Base-by-base conservation (phyloP, 345 rosid genomes). In the Salix brachista region DNA sequence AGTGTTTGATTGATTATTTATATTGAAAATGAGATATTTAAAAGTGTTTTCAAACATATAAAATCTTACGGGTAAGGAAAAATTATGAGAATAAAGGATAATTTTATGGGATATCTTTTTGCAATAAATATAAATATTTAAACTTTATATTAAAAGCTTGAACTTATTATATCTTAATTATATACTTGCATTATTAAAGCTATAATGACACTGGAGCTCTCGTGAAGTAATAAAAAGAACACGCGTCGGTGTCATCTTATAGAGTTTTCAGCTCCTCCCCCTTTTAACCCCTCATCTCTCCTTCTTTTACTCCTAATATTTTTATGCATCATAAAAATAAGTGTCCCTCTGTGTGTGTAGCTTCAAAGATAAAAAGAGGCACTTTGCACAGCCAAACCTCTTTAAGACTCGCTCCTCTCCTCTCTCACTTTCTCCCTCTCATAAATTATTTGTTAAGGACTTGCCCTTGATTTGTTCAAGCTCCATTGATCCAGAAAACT, bases 181-280 rank as follows among this genome's bases (percentile, higher is more conserved):
- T 34, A 34, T 34, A 34, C 36, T 5, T 34, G 36, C 36, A 34
- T 34, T 34, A 34, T 34, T 34, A 34, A 4, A 34, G 34, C 34
- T 4, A 3, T 32, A 32, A 32, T 32, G 34, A 32, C 34, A 30
- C 32, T 30, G 32, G 44, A 21, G 8, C 60, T 70, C 65, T 21
- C 23, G 69, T 69, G 64, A 82, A 58, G 69, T n/a, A 58, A 72
- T 36, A 58, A 72, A 77, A 81, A 17, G 60, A 61, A 80, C 80
- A 80, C 69, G 67, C 82, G 87, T 87, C 87, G 80, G 87, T 79
- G 85, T 77, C 74, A 62, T 28, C 85, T 71, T 80, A 81, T 72
- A 21, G 78, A 78, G 74, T 21, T 80, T 77, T 69, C 36, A 79
- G 70, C 73, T 48, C 71, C 70, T 76, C 19, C 9, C 12, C 36